Evolutionary conservation across 192 early-diverging fungal species (phyloP), one percentile per base, ranked within the genome.

Genomic region (Coemansia sp.): DNA sequence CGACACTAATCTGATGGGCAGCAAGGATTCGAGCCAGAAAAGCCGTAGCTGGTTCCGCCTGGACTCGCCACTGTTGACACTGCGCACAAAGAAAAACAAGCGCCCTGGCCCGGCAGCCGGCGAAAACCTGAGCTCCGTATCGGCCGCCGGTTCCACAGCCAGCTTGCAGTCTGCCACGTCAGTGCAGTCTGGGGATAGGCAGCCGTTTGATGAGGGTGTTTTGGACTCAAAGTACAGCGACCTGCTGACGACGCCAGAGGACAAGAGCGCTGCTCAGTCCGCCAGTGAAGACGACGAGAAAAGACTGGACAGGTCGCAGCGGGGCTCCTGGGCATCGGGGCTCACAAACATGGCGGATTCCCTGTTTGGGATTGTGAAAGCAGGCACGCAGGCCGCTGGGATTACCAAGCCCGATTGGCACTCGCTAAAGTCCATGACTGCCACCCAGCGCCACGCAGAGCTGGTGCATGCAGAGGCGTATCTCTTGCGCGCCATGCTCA

Each of bases 401-500:
- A 46, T 65, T 14, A 53, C 49, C 38, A 48, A 50, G 37, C 61
- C 62, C 35, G 69, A 60, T 7, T 65, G 62, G 69, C 62, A 72
- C 27, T 29, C 22, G 19, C 53, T 72, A 13, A 42, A 46, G 26
- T 32, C 43, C 5, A 67, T 77, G 64, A 59, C 66, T 2, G 39
- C 53, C 8, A 22, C 34, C n/a, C 70, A 73, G 46, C 56, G 55
- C 17, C 77, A 73, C 30, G 69, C 67, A 52, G 93, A 95, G 77
- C 77, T 95, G 30, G 82, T 90, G 6, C 82, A 85, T 46, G 91
- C 91, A 8, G 93, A 95, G 32, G 76, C 83, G 4, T 78, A 81
- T 34, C 69, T 93, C 40, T 36, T 93, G 47, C 83, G 86, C 20
- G 82, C 90, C 7, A 56, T 88, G 25, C 76, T 95, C 19, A 84